Conservation (phyloP, 2,329 filamentous ascomycete genomes). For the Fonsecaea pugnacius region DNA sequence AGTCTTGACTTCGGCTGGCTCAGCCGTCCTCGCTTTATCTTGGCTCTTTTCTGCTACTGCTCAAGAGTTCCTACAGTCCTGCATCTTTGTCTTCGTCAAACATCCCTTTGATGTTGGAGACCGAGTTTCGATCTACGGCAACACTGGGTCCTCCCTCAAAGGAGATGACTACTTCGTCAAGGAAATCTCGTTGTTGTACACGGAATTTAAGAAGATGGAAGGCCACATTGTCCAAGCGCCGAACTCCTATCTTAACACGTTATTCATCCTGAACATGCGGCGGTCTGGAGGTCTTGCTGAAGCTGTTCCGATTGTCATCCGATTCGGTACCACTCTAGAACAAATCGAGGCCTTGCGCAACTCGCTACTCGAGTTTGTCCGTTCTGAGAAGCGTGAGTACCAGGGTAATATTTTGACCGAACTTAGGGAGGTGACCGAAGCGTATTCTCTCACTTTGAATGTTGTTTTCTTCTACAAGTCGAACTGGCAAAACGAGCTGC, state of each 20-base stretch:
- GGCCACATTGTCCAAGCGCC: slow-evolving; percentile 94
- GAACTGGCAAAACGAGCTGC: slow-evolving; percentile 92
- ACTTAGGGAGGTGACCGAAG: slow-evolving; percentile 76
- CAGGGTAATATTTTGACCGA: slow-evolving; percentile 85
- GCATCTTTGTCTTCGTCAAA: slow-evolving; percentile 96
- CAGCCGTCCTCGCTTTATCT: slow-evolving; percentile 81
- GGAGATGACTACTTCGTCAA: slow-evolving; percentile 97
- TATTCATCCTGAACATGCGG: slow-evolving; percentile 94
- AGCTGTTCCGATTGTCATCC: slow-evolving; percentile 79
- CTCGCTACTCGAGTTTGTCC: slow-evolving; percentile 80
- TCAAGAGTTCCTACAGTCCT: slow-evolving; percentile 90
- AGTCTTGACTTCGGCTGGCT: slow-evolving; percentile 86
- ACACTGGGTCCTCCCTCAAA: slow-evolving; percentile 74
- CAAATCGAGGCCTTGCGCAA: slow-evolving; percentile 82
- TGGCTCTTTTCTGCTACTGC: slow-evolving; percentile 94
- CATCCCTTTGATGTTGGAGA: slow-evolving; percentile 97
- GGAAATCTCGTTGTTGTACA: slow-evolving; percentile 89
- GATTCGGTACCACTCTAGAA: slow-evolving; percentile 82
- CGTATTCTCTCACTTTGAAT: slow-evolving; percentile 84
- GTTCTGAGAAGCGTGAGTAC: slow-evolving; percentile 85
- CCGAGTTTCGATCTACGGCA: slow-evolving; percentile 87
- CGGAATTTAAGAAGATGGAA: slow-evolving; percentile 98
- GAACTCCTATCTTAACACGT: slow-evolving; percentile 87
- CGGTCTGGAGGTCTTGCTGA: slow-evolving; percentile 87
- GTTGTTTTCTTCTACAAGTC: slow-evolving; percentile 98